These are phyloP conservation scores for Nephelium lappaceum DNA, from an alignment of 345 rosid genomes.

Conservation along the genomic window DNA sequence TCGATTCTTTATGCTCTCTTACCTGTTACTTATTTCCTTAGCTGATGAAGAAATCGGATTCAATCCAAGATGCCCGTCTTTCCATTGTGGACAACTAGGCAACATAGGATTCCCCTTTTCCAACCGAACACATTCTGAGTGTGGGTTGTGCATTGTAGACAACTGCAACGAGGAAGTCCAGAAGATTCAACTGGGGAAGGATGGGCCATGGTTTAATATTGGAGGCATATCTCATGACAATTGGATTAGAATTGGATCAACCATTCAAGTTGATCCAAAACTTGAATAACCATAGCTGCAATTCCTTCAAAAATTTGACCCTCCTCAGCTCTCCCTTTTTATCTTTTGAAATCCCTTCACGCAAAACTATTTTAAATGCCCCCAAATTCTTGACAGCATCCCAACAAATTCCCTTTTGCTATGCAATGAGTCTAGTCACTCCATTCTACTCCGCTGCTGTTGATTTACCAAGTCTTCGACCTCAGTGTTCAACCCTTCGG, in stretches of 20 bases:
- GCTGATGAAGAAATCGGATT: neutral
- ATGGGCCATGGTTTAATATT: slow-evolving; percentile 30
- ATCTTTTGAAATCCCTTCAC: neutral
- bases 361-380: slow-evolving; percentile 27
- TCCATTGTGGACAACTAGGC: slow-evolving; percentile 28
- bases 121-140: neutral
- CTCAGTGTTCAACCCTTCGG: slow-evolving; percentile 24
- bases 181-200: slow-evolving; percentile 34
- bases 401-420: too few relatives aligned
- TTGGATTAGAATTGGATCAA: slow-evolving; percentile 28
- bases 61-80: neutral
- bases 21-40: too few relatives aligned
- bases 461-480: neutral
- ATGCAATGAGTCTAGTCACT: neutral
- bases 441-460: neutral
- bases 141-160: slow-evolving; percentile 34
- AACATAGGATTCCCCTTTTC: slow-evolving; percentile 30
- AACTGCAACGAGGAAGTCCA: slow-evolving; percentile 21
- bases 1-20: too few relatives aligned
- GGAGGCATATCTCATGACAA: slow-evolving; percentile 31
- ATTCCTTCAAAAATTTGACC: neutral
- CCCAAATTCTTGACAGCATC: slow-evolving; percentile 15
- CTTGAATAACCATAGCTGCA: too few relatives aligned
- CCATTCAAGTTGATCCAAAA: neutral
- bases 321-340: slow-evolving; percentile 37